These are phyloP conservation scores for Phialemonium atrogriseum DNA, from an alignment of 2,329 filamentous ascomycete species.

Conservation along the genomic window DNA sequence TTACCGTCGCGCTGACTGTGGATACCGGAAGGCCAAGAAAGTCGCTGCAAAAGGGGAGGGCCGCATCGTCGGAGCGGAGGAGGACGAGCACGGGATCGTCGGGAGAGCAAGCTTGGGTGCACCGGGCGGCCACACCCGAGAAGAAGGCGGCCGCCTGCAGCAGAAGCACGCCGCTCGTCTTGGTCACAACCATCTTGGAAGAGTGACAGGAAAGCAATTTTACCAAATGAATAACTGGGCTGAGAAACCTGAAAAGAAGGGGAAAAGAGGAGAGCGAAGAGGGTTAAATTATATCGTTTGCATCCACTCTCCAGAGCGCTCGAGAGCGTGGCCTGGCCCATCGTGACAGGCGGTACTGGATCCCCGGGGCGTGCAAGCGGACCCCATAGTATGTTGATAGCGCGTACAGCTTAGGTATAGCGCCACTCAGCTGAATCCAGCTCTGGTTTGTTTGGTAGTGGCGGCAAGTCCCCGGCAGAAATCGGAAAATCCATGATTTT, in stretches of 20 bases:
- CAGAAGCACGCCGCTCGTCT: slow-evolving; percentile 5
- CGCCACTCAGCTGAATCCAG: too few species aligned
- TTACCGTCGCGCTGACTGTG: slow-evolving; percentile 6
- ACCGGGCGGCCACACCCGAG: slow-evolving; percentile 4
- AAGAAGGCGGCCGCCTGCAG: slow-evolving; percentile 5
- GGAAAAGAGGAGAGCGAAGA: too few species aligned
- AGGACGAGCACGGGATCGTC: slow-evolving; percentile 5
- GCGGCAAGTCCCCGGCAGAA: too few species aligned
- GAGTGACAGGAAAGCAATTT: neutral
- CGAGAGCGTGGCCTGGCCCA: too few species aligned
- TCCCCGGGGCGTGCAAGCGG: neutral
- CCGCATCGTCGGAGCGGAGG: slow-evolving; percentile 4
- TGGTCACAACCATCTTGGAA: slow-evolving; percentile 5
- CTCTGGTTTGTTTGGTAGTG: too few species aligned
- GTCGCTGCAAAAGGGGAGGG: slow-evolving; percentile 6
- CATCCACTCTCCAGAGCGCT: neutral
- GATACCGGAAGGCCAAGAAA: slow-evolving; percentile 6
- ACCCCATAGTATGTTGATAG: neutral
- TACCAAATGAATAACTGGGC: slow-evolving; percentile 1
- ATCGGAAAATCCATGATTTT: too few species aligned
- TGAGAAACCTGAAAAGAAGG: neutral
- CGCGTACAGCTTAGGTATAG: neutral
- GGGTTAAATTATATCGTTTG: neutral
- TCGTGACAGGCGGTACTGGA: too few species aligned
- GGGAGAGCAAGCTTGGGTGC: slow-evolving; percentile 3